Percentiles rank a stretch among this genome's conserved stretches.
Evolutionary conservation across 2,329 filamentous ascomycete genomes (phyloP).

Genomic region (Malbranchea cinnamomea): DNA sequence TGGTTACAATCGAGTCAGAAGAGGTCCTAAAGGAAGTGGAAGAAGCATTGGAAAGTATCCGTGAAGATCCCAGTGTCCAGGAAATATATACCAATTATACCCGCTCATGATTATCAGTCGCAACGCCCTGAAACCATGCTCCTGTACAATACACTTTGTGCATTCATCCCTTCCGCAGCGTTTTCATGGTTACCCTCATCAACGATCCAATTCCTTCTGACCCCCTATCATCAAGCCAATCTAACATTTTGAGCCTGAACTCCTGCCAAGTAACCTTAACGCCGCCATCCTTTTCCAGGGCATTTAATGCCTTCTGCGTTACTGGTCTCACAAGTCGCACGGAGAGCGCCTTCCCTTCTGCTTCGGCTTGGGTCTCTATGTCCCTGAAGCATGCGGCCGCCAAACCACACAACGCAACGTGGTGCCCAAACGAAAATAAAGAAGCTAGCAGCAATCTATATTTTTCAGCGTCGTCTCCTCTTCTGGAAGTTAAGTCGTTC

Average conservation of each 20-base stretch:
- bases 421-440: slow-evolving; percentile 34
- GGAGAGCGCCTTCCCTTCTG: slow-evolving; percentile 12
- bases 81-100: slow-evolving; percentile 59
- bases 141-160: not conserved
- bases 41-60: slow-evolving; percentile 37
- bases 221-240: slow-evolving; percentile 49
- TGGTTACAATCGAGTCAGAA: slow-evolving; percentile 45
- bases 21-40: slow-evolving; percentile 42
- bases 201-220: slow-evolving; percentile 52
- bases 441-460: slow-evolving; percentile 23
- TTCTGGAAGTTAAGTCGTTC: slow-evolving; percentile 18
- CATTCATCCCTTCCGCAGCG: slow-evolving; percentile 39
- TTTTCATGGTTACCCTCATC: slow-evolving; percentile 71
- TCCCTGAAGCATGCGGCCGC: slow-evolving; percentile 33
- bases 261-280: slow-evolving; percentile 54
- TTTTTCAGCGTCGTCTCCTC: slow-evolving; percentile 6
- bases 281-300: slow-evolving; percentile 51
- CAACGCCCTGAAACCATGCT: not conserved
- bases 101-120: slow-evolving; percentile 1
- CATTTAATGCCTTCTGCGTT: slow-evolving; percentile 48
- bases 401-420: slow-evolving; percentile 30
- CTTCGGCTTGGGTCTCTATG: slow-evolving; percentile 31
- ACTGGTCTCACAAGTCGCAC: slow-evolving; percentile 39
- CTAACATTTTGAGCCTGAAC: slow-evolving; percentile 58
- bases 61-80: slow-evolving; percentile 59